Evolutionary conservation across 148 eudicot species (phyloP).

Genomic region (Chenopodium quinoa): DNA sequence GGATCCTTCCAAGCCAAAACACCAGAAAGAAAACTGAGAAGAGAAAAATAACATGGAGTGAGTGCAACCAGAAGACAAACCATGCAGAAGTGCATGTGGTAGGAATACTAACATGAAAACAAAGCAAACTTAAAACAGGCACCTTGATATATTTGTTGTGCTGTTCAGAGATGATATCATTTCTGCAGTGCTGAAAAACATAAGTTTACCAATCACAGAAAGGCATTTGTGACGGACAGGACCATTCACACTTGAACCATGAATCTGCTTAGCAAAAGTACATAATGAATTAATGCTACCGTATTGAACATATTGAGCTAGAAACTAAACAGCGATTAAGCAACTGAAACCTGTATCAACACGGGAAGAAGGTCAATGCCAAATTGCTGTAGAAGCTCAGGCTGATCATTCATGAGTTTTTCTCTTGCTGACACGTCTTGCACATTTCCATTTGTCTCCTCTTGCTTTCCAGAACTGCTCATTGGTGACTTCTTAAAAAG

Average conservation of each 20-base stretch:
- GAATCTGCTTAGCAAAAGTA: constrained; percentile 50
- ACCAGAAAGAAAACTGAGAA: constrained; percentile 86
- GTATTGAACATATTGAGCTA: background rate
- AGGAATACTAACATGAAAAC: background rate
- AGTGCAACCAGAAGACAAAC: background rate
- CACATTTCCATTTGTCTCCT: constrained; percentile 48
- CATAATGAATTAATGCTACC: constrained; percentile 5
- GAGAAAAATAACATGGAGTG: background rate
- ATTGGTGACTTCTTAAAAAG: constrained; percentile 51
- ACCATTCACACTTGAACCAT: constrained; percentile 97
- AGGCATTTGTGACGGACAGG: constrained; percentile 98
- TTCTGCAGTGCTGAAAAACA: constrained; percentile 90
- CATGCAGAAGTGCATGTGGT: background rate
- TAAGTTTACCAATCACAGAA: constrained; percentile 86
- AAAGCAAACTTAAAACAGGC: constrained; percentile 13
- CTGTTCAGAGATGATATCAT: constrained; percentile 72
- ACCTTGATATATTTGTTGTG: constrained; percentile 87
- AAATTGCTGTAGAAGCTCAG: constrained; percentile 88
- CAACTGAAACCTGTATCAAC: constrained; percentile 62
- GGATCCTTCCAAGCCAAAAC: constrained; percentile 99
- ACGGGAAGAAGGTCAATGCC: constrained; percentile 96
- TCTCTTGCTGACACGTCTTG: constrained; percentile 67
- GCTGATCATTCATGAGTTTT: constrained; percentile 81
- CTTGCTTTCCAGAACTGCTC: constrained; percentile 61
- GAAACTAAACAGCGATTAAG: background rate